Conservation (phyloP, 495 filamentous ascomycete species). For the Podospora appendiculata region DNA sequence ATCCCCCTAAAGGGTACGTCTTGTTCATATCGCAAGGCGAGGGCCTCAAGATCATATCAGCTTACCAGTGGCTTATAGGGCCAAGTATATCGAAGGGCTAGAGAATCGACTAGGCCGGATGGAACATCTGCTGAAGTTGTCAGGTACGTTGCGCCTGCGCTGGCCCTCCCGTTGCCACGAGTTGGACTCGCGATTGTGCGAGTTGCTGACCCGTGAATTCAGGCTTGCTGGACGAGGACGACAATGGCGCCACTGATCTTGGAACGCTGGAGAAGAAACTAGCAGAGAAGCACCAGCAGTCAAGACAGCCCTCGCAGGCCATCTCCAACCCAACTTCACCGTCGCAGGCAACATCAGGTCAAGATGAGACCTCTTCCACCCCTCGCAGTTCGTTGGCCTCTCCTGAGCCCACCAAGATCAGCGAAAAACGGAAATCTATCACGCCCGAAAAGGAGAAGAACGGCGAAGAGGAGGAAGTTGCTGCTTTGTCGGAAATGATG, state of each 20-base stretch:
- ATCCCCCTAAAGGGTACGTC: constrained; percentile 89
- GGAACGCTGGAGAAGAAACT: constrained; percentile 79
- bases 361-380: constrained; percentile 45
- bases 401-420: constrained; percentile 47
- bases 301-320: constrained; percentile 36
- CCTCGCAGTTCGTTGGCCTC: constrained; percentile 55
- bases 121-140: constrained; percentile 82
- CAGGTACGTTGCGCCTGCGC: constrained; percentile 41
- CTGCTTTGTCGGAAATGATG: constrained; percentile 96
- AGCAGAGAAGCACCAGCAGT: constrained; percentile 51
- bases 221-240: constrained; percentile 74
- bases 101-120: constrained; percentile 92
- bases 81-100: constrained; percentile 96
- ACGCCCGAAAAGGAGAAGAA: constrained; percentile 27
- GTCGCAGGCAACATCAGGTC: constrained; percentile 33
- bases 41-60: background rate
- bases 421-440: constrained; percentile 28
- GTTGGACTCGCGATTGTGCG: background rate
- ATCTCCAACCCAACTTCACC: constrained; percentile 39
- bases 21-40: background rate
- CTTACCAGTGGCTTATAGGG: constrained; percentile 41
- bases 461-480: constrained; percentile 78
- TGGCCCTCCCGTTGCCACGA: background rate
- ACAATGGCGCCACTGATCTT: constrained; percentile 81
- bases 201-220: constrained; percentile 8